Conservation (phyloP, 805 yeast genomes). For the Yarrowia hollandica region DNA sequence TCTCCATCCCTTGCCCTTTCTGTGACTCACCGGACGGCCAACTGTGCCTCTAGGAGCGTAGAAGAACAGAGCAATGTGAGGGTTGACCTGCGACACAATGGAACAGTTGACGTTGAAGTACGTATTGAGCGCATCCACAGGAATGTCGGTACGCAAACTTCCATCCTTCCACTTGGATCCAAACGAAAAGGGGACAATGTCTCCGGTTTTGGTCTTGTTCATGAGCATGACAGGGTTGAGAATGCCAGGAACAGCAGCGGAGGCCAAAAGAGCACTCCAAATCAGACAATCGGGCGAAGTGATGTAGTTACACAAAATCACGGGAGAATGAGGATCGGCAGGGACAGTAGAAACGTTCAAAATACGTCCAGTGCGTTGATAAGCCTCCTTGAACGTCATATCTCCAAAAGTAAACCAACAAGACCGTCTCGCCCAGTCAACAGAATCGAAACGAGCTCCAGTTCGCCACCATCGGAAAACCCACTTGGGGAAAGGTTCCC, state of each 20-base stretch:
- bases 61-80: slow-evolving; percentile 73
- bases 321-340: slow-evolving; percentile 79
- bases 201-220: slow-evolving; percentile 54
- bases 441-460: slow-evolving; percentile 76
- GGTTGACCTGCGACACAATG: slow-evolving; percentile 79
- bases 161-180: slow-evolving; percentile 83
- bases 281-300: slow-evolving; percentile 79
- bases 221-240: slow-evolving; percentile 75
- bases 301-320: slow-evolving; percentile 69
- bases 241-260: slow-evolving; percentile 82
- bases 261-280: slow-evolving; percentile 77
- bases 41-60: slow-evolving; percentile 79
- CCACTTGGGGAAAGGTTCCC: slow-evolving; percentile 61
- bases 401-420: slow-evolving; percentile 74
- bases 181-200: slow-evolving; percentile 64
- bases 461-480: slow-evolving; percentile 65
- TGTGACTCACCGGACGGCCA: slow-evolving; percentile 70
- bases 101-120: slow-evolving; percentile 75
- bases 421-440: slow-evolving; percentile 69
- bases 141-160: slow-evolving; percentile 74
- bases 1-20: slow-evolving; percentile 58
- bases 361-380: slow-evolving; percentile 64
- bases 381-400: slow-evolving; percentile 69
- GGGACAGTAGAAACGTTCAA: slow-evolving; percentile 78
- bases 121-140: slow-evolving; percentile 68